Conservation (phyloP, 768 basidiomycete genomes). For the Suillus plorans region DNA sequence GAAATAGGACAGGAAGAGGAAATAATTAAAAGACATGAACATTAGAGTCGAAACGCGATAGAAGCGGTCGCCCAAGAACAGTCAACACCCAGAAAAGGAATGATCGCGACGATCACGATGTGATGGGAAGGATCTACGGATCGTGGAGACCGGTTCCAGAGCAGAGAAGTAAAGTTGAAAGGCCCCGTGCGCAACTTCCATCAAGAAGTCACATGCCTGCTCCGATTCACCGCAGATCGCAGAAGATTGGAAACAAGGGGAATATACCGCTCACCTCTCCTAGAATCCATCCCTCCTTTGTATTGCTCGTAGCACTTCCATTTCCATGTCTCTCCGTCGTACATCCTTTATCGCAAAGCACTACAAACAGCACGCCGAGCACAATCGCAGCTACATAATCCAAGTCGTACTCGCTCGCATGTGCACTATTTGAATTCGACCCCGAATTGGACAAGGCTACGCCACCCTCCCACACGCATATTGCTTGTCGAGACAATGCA, state of each 20-base stretch:
- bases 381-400: slow-evolving; percentile 62
- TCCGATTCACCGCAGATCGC: background rate
- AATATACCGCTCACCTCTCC: slow-evolving; percentile 3
- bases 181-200: background rate
- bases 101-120: background rate
- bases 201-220: background rate
- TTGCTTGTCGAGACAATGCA: slow-evolving; percentile 48
- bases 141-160: background rate
- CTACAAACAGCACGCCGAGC: slow-evolving; percentile 52
- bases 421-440: background rate
- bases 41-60: background rate
- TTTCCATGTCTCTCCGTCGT: slow-evolving; percentile 21
- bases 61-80: background rate
- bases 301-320: background rate
- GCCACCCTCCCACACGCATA: slow-evolving; percentile 41
- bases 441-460: background rate
- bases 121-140: background rate
- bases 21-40: background rate
- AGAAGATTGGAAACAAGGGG: background rate
- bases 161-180: background rate
- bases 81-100: background rate
- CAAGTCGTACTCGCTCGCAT: slow-evolving; percentile 42
- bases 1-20: background rate
- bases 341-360: slow-evolving; percentile 50
- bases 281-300: slow-evolving; percentile 2